A percentile compares a stretch with the other conserved stretches of the same genome.
These are phyloP conservation scores for Crithidia fasciculata DNA, from an alignment of 208 protist species.

Conservation along the genomic window DNA sequence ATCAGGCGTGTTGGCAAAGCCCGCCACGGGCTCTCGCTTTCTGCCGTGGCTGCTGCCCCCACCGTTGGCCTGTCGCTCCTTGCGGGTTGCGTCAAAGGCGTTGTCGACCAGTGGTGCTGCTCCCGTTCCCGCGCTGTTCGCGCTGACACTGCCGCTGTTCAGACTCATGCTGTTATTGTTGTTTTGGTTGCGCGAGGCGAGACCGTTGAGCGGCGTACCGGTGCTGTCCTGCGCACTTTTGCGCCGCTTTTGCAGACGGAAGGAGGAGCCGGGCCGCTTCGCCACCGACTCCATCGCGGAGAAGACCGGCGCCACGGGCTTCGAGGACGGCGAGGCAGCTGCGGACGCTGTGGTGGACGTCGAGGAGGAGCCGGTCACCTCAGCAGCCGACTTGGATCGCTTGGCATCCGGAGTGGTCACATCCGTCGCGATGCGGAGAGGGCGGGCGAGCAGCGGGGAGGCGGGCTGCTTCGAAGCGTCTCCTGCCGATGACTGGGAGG, in stretches of 20 bases:
- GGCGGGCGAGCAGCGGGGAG: background rate
- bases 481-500: background rate
- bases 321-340: background rate
- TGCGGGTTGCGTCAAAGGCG: background rate
- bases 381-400: background rate
- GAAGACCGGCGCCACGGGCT: slow-evolving; percentile 7
- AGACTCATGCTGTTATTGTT: slow-evolving; percentile 4
- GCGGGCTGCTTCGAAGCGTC: background rate
- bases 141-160: background rate
- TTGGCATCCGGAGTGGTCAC: background rate
- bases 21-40: slow-evolving; percentile 1
- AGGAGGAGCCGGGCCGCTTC: slow-evolving; percentile 5
- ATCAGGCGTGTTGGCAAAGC: background rate
- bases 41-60: slow-evolving; percentile 2
- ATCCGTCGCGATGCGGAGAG: background rate
- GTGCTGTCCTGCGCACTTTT: background rate
- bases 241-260: slow-evolving; percentile 9
- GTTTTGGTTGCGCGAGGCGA: background rate
- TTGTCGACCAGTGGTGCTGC: background rate
- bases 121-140: background rate
- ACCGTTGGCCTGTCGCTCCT: background rate
- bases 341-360: background rate
- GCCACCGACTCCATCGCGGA: slow-evolving; percentile 28
- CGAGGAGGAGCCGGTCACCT: background rate
- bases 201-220: background rate